These are phyloP conservation scores for Alloteropsis angusta DNA, from an alignment of 202 grass and related monocot genomes.

Conservation along the genomic window DNA sequence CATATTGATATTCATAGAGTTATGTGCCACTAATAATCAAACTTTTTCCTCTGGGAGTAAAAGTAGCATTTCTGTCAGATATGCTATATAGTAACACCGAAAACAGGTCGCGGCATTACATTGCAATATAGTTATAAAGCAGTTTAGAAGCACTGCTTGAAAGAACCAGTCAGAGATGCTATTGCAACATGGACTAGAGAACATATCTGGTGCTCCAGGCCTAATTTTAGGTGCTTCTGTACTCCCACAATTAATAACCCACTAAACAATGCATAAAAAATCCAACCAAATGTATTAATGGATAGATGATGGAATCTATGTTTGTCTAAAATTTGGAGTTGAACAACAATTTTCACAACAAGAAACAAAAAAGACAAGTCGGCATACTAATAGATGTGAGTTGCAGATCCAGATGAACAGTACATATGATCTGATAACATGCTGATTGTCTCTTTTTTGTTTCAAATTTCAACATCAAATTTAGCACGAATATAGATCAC, in stretches of 20 bases:
- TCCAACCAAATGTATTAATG: not conserved
- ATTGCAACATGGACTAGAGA: not conserved
- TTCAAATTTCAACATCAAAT: not conserved
- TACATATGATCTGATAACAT: not conserved
- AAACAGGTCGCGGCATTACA: not conserved
- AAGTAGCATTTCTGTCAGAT: not conserved
- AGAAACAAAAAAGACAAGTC: not conserved
- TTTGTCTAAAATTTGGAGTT: not conserved
- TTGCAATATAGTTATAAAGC: not conserved
- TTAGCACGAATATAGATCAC: not conserved
- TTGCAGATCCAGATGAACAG: not conserved
- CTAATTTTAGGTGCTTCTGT: not conserved
- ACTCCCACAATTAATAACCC: not conserved
- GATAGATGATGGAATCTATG: not conserved
- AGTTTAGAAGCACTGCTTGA: not conserved
- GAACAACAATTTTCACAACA: not conserved
- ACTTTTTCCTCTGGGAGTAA: not conserved
- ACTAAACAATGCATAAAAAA: not conserved
- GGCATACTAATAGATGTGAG: not conserved
- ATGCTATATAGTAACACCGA: not conserved
- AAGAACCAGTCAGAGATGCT: not conserved
- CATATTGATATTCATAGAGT: not conserved
- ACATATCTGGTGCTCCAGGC: not conserved
- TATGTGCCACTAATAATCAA: not conserved
- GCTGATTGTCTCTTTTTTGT: not conserved